Percentiles rank a stretch among this genome's conserved stretches.
These are phyloP conservation scores for Plasmodium ovale DNA, from an alignment of 169 alveolate species.

Conservation along the genomic window DNA sequence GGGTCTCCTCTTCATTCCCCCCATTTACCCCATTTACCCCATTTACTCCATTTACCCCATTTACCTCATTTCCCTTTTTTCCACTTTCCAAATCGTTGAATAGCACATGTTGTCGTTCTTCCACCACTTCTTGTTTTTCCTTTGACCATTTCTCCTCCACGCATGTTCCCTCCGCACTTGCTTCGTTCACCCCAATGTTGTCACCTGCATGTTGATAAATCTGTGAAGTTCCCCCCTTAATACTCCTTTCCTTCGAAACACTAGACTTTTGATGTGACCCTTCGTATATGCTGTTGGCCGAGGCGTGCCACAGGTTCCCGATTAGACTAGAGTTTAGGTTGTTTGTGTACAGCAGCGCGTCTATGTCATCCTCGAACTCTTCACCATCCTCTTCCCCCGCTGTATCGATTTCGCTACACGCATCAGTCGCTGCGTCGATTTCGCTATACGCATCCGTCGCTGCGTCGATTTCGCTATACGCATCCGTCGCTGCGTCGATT, in stretches of 20 bases:
- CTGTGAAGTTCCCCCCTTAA: not conserved
- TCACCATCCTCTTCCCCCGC: constrained; percentile 2
- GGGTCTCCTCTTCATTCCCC: not conserved
- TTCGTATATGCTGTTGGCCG: constrained; percentile 65
- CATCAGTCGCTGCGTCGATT: too few relatives aligned
- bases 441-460: constrained; percentile 26
- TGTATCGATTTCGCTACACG: not conserved
- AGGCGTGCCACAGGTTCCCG: constrained; percentile 73
- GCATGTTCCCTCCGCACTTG: not conserved
- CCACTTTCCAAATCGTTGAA: not conserved
- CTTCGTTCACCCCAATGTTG: not conserved
- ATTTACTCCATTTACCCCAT: not conserved
- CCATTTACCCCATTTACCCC: not conserved
- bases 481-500: not conserved
- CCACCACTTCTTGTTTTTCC: not conserved
- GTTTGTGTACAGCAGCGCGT: constrained; percentile 52
- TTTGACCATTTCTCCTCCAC: not conserved
- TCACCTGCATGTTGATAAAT: not conserved
- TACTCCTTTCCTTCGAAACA: not conserved
- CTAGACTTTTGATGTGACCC: not conserved
- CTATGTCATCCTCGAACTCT: constrained; percentile 66
- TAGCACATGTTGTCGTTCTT: not conserved
- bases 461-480: constrained; percentile 37
- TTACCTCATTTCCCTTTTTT: not conserved
- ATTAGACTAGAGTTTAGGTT: constrained; percentile 64